Conservation (phyloP, 2,329 filamentous ascomycete species). For the Trichoderma asperellum region DNA sequence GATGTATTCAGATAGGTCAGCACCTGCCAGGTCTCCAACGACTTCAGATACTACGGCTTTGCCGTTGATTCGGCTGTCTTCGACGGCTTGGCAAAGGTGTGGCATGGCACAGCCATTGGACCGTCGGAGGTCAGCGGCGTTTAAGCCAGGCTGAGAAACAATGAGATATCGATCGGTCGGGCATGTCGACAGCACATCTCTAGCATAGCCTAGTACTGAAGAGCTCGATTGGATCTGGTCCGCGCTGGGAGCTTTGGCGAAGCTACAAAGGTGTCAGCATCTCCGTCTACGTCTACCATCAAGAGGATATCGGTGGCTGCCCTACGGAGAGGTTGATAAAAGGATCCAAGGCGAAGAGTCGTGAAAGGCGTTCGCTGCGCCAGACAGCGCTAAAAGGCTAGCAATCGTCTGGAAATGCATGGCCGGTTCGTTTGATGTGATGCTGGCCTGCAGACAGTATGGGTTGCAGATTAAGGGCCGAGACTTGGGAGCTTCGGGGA, state of each 20-base stretch:
- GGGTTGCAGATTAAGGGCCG: slow-evolving; percentile 14
- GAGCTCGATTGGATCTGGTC: slow-evolving; percentile 56
- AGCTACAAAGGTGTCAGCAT: slow-evolving; percentile 33
- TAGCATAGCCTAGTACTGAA: slow-evolving; percentile 49
- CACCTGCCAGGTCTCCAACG: slow-evolving; percentile 52
- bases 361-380: slow-evolving; percentile 71
- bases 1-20: slow-evolving; percentile 51
- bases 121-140: slow-evolving; percentile 67
- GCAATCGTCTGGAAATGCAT: slow-evolving; percentile 40
- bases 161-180: slow-evolving; percentile 77
- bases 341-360: slow-evolving; percentile 90
- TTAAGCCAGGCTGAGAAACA: slow-evolving; percentile 75
- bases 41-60: slow-evolving; percentile 61
- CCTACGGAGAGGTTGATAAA: slow-evolving; percentile 82
- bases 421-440: slow-evolving; percentile 19
- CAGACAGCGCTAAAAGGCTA: slow-evolving; percentile 58
- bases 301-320: slow-evolving; percentile 26
- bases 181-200: slow-evolving; percentile 65
- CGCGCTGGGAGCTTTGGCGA: slow-evolving; percentile 41
- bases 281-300: slow-evolving; percentile 20
- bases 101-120: slow-evolving; percentile 55
- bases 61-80: slow-evolving; percentile 42
- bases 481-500: slow-evolving; percentile 18
- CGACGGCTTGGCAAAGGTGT: slow-evolving; percentile 52
- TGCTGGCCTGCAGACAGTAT: slow-evolving; percentile 15